Evolutionary conservation across 345 rosid genomes (phyloP), one percentile per base, ranked within the genome.

Genomic region (Eucalyptus paniculata): DNA sequence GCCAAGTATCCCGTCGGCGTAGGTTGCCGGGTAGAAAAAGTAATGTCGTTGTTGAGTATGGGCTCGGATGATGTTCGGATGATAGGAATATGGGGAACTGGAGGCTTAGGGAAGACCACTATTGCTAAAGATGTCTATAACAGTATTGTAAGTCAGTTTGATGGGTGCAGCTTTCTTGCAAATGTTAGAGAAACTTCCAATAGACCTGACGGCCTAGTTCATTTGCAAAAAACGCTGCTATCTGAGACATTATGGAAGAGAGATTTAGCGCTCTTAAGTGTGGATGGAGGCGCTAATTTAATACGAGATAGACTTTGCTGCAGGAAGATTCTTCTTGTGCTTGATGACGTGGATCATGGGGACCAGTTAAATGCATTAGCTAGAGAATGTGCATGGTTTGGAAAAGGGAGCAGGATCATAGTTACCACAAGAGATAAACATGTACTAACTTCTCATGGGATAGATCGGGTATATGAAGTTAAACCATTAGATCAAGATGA

Each of bases 101-200:
- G 87, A 32, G 91, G 91, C 7, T 47, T 90, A 30, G 87, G 91
- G 60, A 90, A 90, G 82, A 90, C 91, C 18, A 90, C 91, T 32
- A 19, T 93, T 2, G 91, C 97, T 8, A 89, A 88, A 87, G 91
- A 65, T 62, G 47, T 92, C 6, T 92, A 87, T 51, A 90, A 92
- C 42, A 9, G 50, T 18, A 87, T 92, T 32, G 86, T 89, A 8
- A 13, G 19, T 10, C 34, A 50, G 40, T 95, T 94, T 77, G 91
- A 92, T 21, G 90, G 91, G 37, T 87, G 88, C 45, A 89, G 89
- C 90, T 91, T 94, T 16, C 80, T 93, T 32, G 87, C 86, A 19
- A 92, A 92, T 87, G 95, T 94, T 40, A 91, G 93, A 88, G 92
- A 92, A 88, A 90, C 16, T 11, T 83, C 89, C 9, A 13, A 2